phyloP scores from a whole-genome alignment of 352 stramenopile genomes.

The Globisporangium parvum region DNA sequence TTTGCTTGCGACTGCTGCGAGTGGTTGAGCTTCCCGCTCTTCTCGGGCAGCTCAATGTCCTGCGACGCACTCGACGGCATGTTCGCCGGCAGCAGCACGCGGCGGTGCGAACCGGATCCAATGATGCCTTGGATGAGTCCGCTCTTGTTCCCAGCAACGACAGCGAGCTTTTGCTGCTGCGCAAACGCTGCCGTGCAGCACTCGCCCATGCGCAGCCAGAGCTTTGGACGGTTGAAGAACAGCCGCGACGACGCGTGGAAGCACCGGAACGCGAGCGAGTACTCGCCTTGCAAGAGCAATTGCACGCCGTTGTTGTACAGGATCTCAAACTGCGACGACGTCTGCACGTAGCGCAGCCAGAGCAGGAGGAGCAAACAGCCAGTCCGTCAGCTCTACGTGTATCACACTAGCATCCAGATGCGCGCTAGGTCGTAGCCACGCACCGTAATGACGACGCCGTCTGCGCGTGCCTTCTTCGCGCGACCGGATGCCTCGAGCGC shows the following conservation, averaged over 20 bases:
- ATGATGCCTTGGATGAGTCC: conserved; percentile 76
- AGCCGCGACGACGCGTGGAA: conserved; percentile 85
- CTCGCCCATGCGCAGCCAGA: conserved; percentile 90
- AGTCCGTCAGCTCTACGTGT: background rate
- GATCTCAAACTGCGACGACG: conserved; percentile 80
- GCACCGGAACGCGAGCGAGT: conserved; percentile 81
- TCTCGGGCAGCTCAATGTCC: conserved; percentile 64
- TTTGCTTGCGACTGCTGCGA: conserved; percentile 23
- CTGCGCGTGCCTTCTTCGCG: conserved; percentile 31
- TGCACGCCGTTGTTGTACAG: conserved; percentile 92
- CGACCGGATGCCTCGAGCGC: conserved; percentile 65
- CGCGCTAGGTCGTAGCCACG: background rate
- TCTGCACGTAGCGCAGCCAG: conserved; percentile 30
- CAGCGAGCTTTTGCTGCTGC: conserved; percentile 54
- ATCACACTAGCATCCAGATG: background rate
- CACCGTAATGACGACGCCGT: conserved; percentile 48
- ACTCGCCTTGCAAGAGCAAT: conserved; percentile 80
- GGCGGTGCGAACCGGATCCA: conserved; percentile 71
- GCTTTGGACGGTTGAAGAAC: conserved; percentile 89
- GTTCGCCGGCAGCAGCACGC: conserved; percentile 73
- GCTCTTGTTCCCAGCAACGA: conserved; percentile 70
- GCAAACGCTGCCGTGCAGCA: conserved; percentile 85
- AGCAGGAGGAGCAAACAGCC: background rate
- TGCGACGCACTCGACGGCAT: conserved; percentile 50
- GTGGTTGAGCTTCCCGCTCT: conserved; percentile 34